Percentiles rank a stretch among this genome's conserved stretches.
phyloP scores from a whole-genome alignment of 2,329 filamentous ascomycete genomes.

The Aspergillus puulaauensis region DNA sequence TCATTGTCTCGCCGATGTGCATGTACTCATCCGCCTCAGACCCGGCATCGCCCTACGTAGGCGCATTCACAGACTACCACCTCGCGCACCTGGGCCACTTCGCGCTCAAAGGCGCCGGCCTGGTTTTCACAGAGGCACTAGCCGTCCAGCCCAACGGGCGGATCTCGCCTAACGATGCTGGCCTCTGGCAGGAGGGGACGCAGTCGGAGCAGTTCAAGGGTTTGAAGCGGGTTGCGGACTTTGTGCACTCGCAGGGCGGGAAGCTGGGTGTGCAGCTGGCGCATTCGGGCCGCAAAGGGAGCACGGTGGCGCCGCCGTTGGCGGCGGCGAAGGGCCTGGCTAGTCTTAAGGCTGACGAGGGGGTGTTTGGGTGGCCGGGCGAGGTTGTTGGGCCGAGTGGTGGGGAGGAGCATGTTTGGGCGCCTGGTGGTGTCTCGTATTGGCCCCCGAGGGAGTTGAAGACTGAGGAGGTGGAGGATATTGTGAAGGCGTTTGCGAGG shows the following conservation, averaged over 20 bases:
- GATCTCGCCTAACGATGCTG: constrained; percentile 3
- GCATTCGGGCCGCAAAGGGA: constrained; percentile 7
- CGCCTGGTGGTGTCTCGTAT: constrained; percentile 28
- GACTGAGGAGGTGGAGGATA: constrained; percentile 40
- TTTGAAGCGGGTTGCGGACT: constrained; percentile 4
- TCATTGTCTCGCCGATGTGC: constrained; percentile 8
- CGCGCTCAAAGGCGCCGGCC: constrained; percentile 2
- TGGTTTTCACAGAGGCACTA: constrained; percentile 2
- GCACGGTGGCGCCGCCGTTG: constrained; percentile 1
- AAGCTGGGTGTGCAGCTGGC: constrained; percentile 2
- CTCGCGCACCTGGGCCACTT: constrained; percentile 4
- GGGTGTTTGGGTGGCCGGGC: constrained; percentile 3
- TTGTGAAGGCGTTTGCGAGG: constrained; percentile 39
- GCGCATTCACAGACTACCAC: constrained; percentile 6
- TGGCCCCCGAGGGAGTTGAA: constrained; percentile 19
- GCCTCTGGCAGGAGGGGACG: constrained; percentile 2
- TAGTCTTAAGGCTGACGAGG: background rate
- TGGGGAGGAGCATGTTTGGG: constrained; percentile 3
- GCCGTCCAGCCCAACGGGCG: constrained; percentile 5
- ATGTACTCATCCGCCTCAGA: constrained; percentile 3
- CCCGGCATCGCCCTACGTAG: constrained; percentile 46
- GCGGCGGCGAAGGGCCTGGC: background rate
- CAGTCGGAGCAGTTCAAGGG: constrained; percentile 52
- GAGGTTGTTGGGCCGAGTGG: constrained; percentile 5
- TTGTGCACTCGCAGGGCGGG: constrained; percentile 7